Evolutionary conservation across 1,284 basidiomycete genomes (phyloP).

Genomic region (Papiliotrema fonsecae): DNA sequence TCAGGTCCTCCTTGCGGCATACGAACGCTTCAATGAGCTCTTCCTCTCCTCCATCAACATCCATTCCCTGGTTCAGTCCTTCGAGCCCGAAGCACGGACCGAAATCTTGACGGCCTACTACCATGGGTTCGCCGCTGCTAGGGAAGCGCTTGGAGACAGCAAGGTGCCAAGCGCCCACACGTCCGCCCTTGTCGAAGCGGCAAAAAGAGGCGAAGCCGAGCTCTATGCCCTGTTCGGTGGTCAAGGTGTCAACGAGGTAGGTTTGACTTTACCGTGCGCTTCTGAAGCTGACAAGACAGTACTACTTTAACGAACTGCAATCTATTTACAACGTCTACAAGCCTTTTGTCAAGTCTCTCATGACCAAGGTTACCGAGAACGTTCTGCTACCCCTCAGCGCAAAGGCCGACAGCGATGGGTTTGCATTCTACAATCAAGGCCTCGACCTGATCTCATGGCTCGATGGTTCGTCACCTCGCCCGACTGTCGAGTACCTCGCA

Average conservation of each 20-base stretch:
- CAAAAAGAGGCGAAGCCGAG: conserved; percentile 64
- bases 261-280: conserved; percentile 15
- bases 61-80: conserved; percentile 71
- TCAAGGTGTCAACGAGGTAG: conserved; percentile 90
- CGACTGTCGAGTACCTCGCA: conserved; percentile 80
- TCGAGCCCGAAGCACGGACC: conserved; percentile 70
- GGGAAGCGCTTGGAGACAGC: conserved; percentile 55
- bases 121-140: conserved; percentile 67
- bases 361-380: conserved; percentile 61
- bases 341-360: conserved; percentile 71
- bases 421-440: conserved; percentile 72
- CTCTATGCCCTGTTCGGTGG: conserved; percentile 94
- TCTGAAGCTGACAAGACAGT: conserved; percentile 38
- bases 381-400: conserved; percentile 69
- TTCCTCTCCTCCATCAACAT: conserved; percentile 61
- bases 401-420: conserved; percentile 56
- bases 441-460: conserved; percentile 84
- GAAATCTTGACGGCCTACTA: conserved; percentile 76
- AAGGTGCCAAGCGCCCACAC: conserved; percentile 61
- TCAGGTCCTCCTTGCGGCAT: conserved; percentile 65
- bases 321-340: conserved; percentile 84
- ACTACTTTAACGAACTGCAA: conserved; percentile 95
- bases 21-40: conserved; percentile 70
- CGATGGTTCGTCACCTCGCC: conserved; percentile 62
- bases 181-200: conserved; percentile 71